phyloP scores from a whole-genome alignment of 2,329 filamentous ascomycete genomes.

The Blastomyces gilchristii region DNA sequence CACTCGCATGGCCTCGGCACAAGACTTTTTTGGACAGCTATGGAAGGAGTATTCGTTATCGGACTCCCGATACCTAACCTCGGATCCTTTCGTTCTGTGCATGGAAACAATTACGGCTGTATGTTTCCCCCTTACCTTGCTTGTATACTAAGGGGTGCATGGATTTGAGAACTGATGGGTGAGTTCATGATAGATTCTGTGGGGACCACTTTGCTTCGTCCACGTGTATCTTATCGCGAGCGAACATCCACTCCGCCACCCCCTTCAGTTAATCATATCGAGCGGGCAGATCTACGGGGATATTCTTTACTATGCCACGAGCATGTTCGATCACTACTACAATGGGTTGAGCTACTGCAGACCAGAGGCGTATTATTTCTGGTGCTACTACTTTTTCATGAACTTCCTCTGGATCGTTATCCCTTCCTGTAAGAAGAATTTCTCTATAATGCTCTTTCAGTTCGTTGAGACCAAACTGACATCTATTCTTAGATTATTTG shows the following conservation, averaged over 20 bases:
- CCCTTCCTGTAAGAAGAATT: constrained; percentile 41
- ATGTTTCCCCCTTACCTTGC: constrained; percentile 25
- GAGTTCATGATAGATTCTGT: constrained; percentile 37
- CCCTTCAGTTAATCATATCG: constrained; percentile 51
- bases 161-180: background rate
- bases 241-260: constrained; percentile 47
- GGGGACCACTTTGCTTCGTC: constrained; percentile 52
- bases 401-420: constrained; percentile 58
- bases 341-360: constrained; percentile 47
- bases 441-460: background rate
- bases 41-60: constrained; percentile 90
- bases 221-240: constrained; percentile 46
- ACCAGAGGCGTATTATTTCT: constrained; percentile 55
- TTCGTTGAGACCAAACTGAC: background rate
- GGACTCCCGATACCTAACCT: constrained; percentile 76
- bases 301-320: constrained; percentile 54
- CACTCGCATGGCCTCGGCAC: constrained; percentile 52
- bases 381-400: constrained; percentile 56
- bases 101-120: constrained; percentile 76
- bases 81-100: constrained; percentile 74
- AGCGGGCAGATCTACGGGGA: constrained; percentile 56
- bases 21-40: constrained; percentile 68
- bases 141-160: background rate
- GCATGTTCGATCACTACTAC: constrained; percentile 50
- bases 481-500: constrained; percentile 24